Evolutionary conservation across 179 eudicot species (phyloP).

Genomic region (Drosera spatulata): DNA sequence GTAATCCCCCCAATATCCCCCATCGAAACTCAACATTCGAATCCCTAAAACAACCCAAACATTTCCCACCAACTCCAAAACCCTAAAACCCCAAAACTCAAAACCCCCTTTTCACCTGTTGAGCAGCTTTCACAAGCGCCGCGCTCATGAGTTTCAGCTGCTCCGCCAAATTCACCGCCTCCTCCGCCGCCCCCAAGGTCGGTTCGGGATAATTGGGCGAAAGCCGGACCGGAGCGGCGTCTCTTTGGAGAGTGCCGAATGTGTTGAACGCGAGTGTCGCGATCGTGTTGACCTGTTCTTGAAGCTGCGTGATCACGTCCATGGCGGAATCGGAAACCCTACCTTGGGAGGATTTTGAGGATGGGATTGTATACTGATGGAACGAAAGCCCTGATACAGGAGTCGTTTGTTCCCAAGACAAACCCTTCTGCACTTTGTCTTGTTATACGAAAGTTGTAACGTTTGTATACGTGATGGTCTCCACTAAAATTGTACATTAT

Average conservation of each 20-base stretch:
- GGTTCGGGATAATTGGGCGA: slow-evolving; percentile 93
- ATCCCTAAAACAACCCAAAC: no score
- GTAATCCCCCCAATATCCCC: no score
- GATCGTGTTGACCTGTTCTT: slow-evolving; percentile 67
- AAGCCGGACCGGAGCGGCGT: slow-evolving; percentile 79
- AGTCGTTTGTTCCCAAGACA: no score
- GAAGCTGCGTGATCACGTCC: slow-evolving; percentile 88
- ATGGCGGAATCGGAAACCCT: slow-evolving; percentile 14
- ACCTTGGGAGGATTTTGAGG: no score
- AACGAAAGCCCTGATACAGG: no score
- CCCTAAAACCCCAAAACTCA: neutral
- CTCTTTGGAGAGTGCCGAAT: slow-evolving; percentile 84
- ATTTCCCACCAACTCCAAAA: no score
- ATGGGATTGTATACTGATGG: no score
- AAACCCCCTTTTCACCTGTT: slow-evolving; percentile 36
- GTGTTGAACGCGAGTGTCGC: slow-evolving; percentile 73
- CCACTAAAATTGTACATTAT: no score
- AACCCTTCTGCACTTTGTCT: no score
- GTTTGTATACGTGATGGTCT: no score
- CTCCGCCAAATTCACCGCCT: slow-evolving; percentile 37
- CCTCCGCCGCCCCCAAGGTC: slow-evolving; percentile 28
- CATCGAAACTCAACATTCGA: no score
- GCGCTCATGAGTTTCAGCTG: slow-evolving; percentile 62
- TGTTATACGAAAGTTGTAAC: no score
- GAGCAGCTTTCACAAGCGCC: slow-evolving; percentile 84